Evolutionary conservation across 257 asterid species (phyloP), one percentile per base, ranked within the genome.

Genomic region (Solanum chaucha): DNA sequence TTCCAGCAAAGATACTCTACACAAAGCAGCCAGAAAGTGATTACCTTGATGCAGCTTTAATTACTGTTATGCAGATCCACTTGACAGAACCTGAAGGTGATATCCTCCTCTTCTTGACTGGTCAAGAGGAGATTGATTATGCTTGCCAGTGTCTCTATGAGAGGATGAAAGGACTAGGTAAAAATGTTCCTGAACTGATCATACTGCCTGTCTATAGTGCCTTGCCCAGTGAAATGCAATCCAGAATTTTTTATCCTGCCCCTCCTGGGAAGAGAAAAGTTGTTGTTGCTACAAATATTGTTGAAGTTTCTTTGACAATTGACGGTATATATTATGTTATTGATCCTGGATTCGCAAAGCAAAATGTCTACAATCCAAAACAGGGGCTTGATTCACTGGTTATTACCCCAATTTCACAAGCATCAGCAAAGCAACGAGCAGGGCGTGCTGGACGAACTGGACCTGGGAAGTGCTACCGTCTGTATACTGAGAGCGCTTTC

Each of bases 1-100:
- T 96, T 86, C 98, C 98, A 26, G 99, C 95, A 5, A 97, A 96
- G 86, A 96, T 94, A 89, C 93, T 95, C 32, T 96, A 96, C 91
- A 94, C 98, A 44, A 96, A 96, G 91, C 97, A 95, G 90, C 99
- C 99, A n/a, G 98, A 96, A 87, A 96, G 98, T 87, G 98, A 96
- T 90, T 96, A 96, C 89, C 93, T 95, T 12, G 99, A 95, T 88
- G 99, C 99, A 4, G 87, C 98, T 51, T 89, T 96, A 88, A 94
- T 96, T 80, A 95, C 98, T 22, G 99, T 96, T 58, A 20, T 93
- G 88, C 99, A 96, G 94, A 96, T 96, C 86, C 98, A 96, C 92
- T 93, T 96, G 93, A 94, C 97, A 14, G 98, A 96, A 88, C 98
- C 98, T 59, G 98, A 96, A 92, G 99, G 99, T 67, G 99, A 96